These are phyloP conservation scores for Kalmanozyma brasiliensis DNA, from an alignment of 1,284 basidiomycete species.

Conservation along the genomic window DNA sequence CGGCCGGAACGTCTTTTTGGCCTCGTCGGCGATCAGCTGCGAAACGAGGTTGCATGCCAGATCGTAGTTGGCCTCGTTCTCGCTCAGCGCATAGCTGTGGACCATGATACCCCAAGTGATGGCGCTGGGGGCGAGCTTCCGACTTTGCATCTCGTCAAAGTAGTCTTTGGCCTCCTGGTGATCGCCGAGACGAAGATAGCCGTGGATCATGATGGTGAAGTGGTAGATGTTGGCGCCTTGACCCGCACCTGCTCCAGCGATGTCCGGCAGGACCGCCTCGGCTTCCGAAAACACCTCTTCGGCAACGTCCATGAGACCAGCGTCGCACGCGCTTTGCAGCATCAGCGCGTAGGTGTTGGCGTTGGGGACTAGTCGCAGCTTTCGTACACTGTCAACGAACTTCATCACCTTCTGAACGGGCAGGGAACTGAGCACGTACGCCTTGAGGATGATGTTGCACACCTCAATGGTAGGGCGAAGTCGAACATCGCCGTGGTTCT, in stretches of 20 bases:
- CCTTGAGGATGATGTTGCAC: slow-evolving; percentile 80
- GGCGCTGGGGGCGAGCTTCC: slow-evolving; percentile 77
- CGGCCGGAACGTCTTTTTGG: slow-evolving; percentile 13
- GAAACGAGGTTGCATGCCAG: slow-evolving; percentile 51
- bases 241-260: slow-evolving; percentile 15
- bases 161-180: slow-evolving; percentile 75
- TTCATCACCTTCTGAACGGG: slow-evolving; percentile 77
- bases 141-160: slow-evolving; percentile 79
- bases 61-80: slow-evolving; percentile 47
- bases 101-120: slow-evolving; percentile 78
- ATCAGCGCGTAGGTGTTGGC: slow-evolving; percentile 79
- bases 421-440: slow-evolving; percentile 82
- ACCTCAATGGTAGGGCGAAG: slow-evolving; percentile 50
- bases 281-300: slow-evolving; percentile 73
- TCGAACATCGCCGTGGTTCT: slow-evolving; percentile 21
- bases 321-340: slow-evolving; percentile 85
- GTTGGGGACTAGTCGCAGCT: slow-evolving; percentile 73
- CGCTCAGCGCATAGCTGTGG: slow-evolving; percentile 51
- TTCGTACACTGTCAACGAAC: slow-evolving; percentile 75
- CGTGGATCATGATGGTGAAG: slow-evolving; percentile 86
- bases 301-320: slow-evolving; percentile 77
- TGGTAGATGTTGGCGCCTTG: slow-evolving; percentile 72
- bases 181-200: slow-evolving; percentile 76
- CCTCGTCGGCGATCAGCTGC: slow-evolving; percentile 40
- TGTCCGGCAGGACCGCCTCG: slow-evolving; percentile 34